phyloP scores from a whole-genome alignment of 257 asterid genomes.

The Asclepias syriaca region DNA sequence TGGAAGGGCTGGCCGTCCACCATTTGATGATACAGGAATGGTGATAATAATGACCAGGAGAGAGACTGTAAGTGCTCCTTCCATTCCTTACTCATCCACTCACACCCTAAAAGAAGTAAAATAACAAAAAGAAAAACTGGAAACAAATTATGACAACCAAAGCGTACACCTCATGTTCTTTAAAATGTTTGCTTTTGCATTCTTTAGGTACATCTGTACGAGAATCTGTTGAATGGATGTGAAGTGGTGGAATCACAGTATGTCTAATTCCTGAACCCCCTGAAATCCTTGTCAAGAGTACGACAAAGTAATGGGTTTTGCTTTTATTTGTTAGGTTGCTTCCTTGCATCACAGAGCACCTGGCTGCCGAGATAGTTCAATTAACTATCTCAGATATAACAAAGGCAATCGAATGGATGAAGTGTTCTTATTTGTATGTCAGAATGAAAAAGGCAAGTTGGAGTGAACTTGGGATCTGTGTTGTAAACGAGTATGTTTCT shows the following conservation, averaged over 20 bases:
- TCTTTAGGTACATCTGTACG: constrained; percentile 84
- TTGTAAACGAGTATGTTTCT: constrained; percentile 23
- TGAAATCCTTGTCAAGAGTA: background rate
- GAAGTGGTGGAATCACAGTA: constrained; percentile 99
- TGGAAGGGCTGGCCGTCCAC: constrained; percentile 99
- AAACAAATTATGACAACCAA: background rate
- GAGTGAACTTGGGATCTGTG: constrained; percentile 17
- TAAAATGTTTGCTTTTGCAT: constrained; percentile 11
- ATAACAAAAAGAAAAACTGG: background rate
- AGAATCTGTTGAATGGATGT: constrained; percentile 86
- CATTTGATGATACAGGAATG: constrained; percentile 92
- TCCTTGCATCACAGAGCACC: constrained; percentile 89
- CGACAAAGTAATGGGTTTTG: constrained; percentile 24
- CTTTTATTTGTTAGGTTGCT: constrained; percentile 56
- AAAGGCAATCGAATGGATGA: constrained; percentile 91
- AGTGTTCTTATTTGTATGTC: constrained; percentile 88
- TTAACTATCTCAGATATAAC: constrained; percentile 82
- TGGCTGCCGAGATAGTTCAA: constrained; percentile 96
- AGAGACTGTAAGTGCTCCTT: constrained; percentile 63
- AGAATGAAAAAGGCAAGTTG: constrained; percentile 90
- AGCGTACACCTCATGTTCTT: background rate
- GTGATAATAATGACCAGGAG: constrained; percentile 96
- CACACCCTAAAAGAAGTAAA: background rate
- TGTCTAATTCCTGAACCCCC: constrained; percentile 30
- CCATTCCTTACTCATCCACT: background rate